A percentile compares a stretch with the other conserved stretches of the same genome.
These are phyloP conservation scores for Hymenoscyphus albidus DNA, from an alignment of 2,329 filamentous ascomycete genomes.

Conservation along the genomic window DNA sequence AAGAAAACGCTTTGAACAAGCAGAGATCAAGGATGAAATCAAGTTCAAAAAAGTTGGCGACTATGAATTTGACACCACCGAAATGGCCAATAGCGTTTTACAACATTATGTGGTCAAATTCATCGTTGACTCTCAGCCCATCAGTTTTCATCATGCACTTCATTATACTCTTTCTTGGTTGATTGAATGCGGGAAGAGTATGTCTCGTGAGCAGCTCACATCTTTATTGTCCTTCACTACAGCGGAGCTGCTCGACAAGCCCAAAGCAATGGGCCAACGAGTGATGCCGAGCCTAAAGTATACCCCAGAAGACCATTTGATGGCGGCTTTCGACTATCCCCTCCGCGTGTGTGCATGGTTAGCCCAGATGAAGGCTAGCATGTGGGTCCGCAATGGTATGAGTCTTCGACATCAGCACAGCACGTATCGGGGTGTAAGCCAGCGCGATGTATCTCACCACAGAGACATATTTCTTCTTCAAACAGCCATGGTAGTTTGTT, in stretches of 20 bases:
- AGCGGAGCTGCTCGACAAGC: slow-evolving; percentile 63
- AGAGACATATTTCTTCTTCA: slow-evolving; percentile 93
- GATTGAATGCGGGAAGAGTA: slow-evolving; percentile 78
- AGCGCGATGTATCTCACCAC: slow-evolving; percentile 89
- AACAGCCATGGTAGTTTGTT: slow-evolving; percentile 81
- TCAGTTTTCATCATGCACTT: slow-evolving; percentile 95
- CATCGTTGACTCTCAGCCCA: slow-evolving; percentile 79
- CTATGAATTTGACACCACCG: slow-evolving; percentile 69
- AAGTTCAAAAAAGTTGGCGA: slow-evolving; percentile 73
- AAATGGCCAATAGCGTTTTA: slow-evolving; percentile 26
- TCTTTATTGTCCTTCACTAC: slow-evolving; percentile 68
- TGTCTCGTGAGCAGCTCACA: slow-evolving; percentile 64
- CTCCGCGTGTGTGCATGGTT: slow-evolving; percentile 93
- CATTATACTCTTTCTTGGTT: slow-evolving; percentile 97
- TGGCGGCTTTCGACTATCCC: slow-evolving; percentile 89
- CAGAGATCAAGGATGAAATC: slow-evolving; percentile 83
- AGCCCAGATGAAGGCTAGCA: slow-evolving; percentile 94
- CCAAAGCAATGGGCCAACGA: slow-evolving; percentile 56
- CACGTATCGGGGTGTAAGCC: slow-evolving; percentile 84
- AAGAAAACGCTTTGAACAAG: slow-evolving; percentile 75
- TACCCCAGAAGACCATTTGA: slow-evolving; percentile 71
- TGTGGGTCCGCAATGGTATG: slow-evolving; percentile 98
- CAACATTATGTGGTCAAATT: slow-evolving; percentile 75
- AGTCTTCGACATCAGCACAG: slow-evolving; percentile 92
- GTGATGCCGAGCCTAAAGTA: slow-evolving; percentile 54